Conservation (phyloP, 768 basidiomycete species). For the Agaricus subrufescens region DNA sequence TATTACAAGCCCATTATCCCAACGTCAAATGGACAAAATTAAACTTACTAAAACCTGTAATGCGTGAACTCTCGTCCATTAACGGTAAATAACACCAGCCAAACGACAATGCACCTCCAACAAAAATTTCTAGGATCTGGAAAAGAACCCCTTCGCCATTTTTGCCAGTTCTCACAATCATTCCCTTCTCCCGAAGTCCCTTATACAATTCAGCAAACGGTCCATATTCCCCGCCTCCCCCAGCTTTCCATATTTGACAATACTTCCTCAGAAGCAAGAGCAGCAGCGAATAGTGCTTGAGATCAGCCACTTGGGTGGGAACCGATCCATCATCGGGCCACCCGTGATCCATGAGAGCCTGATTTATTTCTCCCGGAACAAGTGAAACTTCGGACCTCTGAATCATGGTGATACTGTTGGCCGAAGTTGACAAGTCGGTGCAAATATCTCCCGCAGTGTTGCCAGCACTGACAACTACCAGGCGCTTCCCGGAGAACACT, state of each 20-base stretch:
- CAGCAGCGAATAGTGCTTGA: not conserved
- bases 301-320: not conserved
- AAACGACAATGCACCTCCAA: too few relatives aligned
- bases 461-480: constrained; percentile 3
- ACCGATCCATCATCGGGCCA: constrained; percentile 8
- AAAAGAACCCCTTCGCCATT: too few relatives aligned
- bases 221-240: constrained; percentile 1
- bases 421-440: not conserved
- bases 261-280: not conserved
- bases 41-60: constrained; percentile 2
- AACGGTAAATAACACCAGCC: too few relatives aligned
- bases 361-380: not conserved
- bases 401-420: not conserved
- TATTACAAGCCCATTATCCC: not conserved
- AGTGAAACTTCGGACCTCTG: constrained; percentile 1
- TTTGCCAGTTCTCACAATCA: not conserved
- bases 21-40: too few relatives aligned
- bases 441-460: not conserved
- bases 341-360: not conserved
- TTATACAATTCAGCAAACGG: constrained; percentile 3
- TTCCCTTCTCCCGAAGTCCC: constrained; percentile 1
- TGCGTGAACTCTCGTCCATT: not conserved
- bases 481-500: not conserved
- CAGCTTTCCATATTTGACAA: not conserved
- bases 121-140: too few relatives aligned